Base-by-base conservation (phyloP, 1,139 yeast species). In the Scheffersomyces lignicola region DNA sequence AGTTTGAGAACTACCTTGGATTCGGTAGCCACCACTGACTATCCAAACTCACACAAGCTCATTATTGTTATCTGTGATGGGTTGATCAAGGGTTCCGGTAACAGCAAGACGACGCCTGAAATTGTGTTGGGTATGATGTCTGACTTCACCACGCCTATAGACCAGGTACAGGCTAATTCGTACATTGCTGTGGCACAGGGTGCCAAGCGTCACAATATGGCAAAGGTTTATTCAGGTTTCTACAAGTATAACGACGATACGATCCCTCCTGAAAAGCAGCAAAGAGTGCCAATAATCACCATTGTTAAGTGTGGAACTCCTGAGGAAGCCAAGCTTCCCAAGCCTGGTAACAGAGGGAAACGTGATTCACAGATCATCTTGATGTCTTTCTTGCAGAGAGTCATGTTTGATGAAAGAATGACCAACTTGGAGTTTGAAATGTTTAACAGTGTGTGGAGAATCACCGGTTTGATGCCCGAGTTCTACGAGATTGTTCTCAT, bases 271-370 rank as follows among this genome's bases (percentile, higher is more conserved):
- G 89, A 84, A 47, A 83, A 83, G 46, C 97, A 90, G 58, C 96
- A 89, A 60, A 76, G 94, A 47, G 89, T 87, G 22, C 97, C 98
- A 1, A 72, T 92, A 52, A 56, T 92, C 18, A 69, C 83, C 17
- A 70, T 92, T 50, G 96, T 88, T 30, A 92, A 92, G 60, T 88
- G 96, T 62, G 98, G 98, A 44, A 85, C 96, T 0, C 89, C 92
- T 5, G 83, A 77, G 24, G 98, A 92, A 58, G 81, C 79, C 13
- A 62, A 65, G 14, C 65, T 82, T 5, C 73, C 94, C n/a, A 92
- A 92, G 54, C 97, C 97, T 9, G 98, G 98, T 51, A 92, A 92
- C 60, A 81, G 98, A 69, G 98, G 98, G 63, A 92, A 92, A 60
- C 86, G 98, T 65, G 98, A 92, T 61, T 88, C 97, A 16, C 98